Percentiles rank a stretch among this genome's conserved stretches.
Evolutionary conservation across 2,329 filamentous ascomycete species (phyloP).

Genomic region (Colletotrichum gigasporum): DNA sequence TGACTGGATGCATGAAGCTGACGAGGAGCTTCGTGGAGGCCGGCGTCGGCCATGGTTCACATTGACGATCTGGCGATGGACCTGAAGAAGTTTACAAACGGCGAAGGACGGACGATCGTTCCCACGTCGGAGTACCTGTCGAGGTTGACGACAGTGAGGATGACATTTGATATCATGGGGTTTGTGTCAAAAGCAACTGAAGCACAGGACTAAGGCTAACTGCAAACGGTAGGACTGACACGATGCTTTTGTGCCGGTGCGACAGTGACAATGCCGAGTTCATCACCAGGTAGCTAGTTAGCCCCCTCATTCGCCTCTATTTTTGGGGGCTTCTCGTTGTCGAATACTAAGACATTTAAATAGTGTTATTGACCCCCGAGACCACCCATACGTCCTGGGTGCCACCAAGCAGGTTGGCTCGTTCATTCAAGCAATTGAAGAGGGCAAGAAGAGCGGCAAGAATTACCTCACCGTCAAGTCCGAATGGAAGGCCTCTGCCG

Average conservation of each 20-base stretch:
- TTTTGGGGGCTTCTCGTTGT: too few species aligned
- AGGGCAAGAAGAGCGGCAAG: slow-evolving; percentile 39
- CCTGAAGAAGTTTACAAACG: slow-evolving; percentile 53
- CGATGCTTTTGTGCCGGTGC: slow-evolving; percentile 48
- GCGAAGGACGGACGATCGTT: slow-evolving; percentile 49
- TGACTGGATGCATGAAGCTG: slow-evolving; percentile 51
- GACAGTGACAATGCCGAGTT: slow-evolving; percentile 49
- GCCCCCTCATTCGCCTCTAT: too few species aligned
- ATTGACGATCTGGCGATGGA: slow-evolving; percentile 53
- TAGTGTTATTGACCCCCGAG: slow-evolving; percentile 47
- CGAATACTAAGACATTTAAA: too few species aligned
- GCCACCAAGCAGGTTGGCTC: slow-evolving; percentile 43
- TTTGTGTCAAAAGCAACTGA: too few species aligned
- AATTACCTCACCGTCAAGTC: slow-evolving; percentile 38
- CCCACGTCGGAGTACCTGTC: slow-evolving; percentile 49
- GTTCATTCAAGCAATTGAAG: slow-evolving; percentile 36
- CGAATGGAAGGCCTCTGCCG: slow-evolving; percentile 43
- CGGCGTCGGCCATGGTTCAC: slow-evolving; percentile 53
- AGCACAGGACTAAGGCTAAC: too few species aligned
- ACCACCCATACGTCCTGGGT: slow-evolving; percentile 49
- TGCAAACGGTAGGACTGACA: slow-evolving; percentile 40
- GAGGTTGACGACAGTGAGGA: slow-evolving; percentile 45
- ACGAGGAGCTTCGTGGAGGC: slow-evolving; percentile 50
- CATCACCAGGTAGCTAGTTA: slow-evolving; percentile 47
- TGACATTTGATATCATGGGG: slow-evolving; percentile 52